phyloP scores from a whole-genome alignment of 306 rosid species.

The Crataegus laevigata region DNA sequence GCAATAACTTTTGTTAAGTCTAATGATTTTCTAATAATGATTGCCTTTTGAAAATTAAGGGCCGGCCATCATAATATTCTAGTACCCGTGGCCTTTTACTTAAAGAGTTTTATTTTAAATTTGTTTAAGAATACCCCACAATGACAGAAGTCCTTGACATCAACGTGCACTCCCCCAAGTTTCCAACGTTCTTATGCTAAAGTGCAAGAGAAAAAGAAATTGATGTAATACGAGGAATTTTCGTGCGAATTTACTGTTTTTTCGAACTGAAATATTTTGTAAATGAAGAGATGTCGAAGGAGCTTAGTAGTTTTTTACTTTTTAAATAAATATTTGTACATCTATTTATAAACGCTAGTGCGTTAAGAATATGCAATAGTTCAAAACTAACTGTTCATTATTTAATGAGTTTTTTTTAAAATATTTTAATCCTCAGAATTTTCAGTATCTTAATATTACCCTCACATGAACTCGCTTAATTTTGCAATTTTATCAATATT shows the following conservation, averaged over 20 bases:
- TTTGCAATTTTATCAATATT: no score
- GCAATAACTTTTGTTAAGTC: background rate
- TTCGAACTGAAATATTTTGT: background rate
- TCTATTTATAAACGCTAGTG: no score
- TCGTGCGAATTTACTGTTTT: background rate
- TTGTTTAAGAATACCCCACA: background rate
- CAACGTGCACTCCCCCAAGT: background rate
- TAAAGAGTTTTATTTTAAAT: background rate
- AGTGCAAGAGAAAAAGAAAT: background rate
- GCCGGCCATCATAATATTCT: background rate
- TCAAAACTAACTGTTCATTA: no score
- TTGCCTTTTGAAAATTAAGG: background rate
- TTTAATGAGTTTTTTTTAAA: no score
- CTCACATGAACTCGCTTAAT: background rate
- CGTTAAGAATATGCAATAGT: no score
- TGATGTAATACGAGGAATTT: background rate
- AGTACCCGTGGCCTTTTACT: background rate
- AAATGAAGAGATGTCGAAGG: background rate
- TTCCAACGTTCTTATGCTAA: background rate
- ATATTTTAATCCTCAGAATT: no score
- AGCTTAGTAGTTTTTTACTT: background rate
- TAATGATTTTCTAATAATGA: background rate
- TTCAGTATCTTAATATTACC: no score
- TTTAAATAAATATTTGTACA: no score
- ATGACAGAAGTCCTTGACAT: background rate